Evolutionary conservation across 2,329 filamentous ascomycete genomes (phyloP).

Genomic region (Apiospora marii): DNA sequence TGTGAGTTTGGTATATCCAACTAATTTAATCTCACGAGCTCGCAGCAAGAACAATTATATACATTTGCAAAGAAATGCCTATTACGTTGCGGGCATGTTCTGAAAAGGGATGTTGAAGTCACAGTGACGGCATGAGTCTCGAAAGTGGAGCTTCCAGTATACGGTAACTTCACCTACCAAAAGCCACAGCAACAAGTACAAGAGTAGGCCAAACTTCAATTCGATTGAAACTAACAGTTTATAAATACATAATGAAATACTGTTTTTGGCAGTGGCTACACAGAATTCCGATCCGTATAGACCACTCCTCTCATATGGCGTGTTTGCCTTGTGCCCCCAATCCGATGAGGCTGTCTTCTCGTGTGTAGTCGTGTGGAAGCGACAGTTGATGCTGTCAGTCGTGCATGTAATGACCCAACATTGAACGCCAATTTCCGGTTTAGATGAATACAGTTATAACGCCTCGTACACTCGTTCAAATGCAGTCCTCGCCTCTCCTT

Average conservation of each 20-base stretch:
- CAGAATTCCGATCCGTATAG: background rate
- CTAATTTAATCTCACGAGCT: background rate
- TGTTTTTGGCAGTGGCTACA: background rate
- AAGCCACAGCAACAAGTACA: background rate
- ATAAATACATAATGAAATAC: conserved; percentile 18
- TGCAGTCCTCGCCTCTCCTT: conserved; percentile 21
- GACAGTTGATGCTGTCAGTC: background rate
- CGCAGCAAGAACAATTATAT: background rate
- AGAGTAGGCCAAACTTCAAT: background rate
- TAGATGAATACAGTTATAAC: background rate
- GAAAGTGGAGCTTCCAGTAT: conserved; percentile 3
- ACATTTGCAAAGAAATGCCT: background rate
- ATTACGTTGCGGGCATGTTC: background rate
- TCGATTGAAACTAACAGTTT: background rate
- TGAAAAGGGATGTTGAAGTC: background rate
- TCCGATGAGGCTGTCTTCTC: background rate
- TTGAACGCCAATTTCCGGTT: background rate
- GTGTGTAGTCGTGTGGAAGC: conserved; percentile 4
- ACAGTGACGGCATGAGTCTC: background rate
- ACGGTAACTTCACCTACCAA: background rate
- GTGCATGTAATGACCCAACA: conserved; percentile 7
- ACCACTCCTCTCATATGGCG: background rate
- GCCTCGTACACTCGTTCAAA: conserved; percentile 24
- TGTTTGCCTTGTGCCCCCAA: background rate
- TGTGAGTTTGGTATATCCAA: too few species aligned